Evolutionary conservation across 2,329 filamentous ascomycete species (phyloP), one percentile per base, ranked within the genome.

Genomic region (Fusarium robinianum): DNA sequence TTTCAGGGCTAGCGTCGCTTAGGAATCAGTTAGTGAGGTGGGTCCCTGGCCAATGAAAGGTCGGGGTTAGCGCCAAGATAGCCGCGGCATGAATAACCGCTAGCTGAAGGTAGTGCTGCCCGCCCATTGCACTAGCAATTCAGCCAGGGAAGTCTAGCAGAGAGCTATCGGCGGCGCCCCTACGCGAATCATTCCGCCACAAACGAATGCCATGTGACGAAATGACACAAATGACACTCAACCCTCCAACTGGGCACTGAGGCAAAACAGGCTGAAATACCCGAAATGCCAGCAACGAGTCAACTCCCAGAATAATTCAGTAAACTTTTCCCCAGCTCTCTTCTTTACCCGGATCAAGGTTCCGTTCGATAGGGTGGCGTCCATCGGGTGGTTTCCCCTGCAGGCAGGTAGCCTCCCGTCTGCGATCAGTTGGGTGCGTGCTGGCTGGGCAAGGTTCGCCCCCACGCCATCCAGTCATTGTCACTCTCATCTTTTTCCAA

Each of bases 1-100:
- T 58, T 67, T 15, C 46, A 45, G 18, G 61, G 44, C 51, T 72
- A 64, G 63, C 40, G 51, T 40, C 18, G 43, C 46, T 57, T 42
- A 46, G 44, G 33, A 51, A 51, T 51, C 46, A 53, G 32, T 48
- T 44, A 55, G 24, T 26, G 11, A 18, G 31, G 46, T 49, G 51
- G 50, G 26, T 24, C 44, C 6, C 1, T 22, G 27, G n/a, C 62
- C 61, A 64, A 64, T 64, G 46, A 62, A 21, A 16, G n/a, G 2
- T 5, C 8, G n/a, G 11, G n/a, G 55, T 45, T 51, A 53, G 19
- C 5, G 6, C 3, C 6, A 10, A 17, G 24, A 37, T 49, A 52
- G 45, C 15, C 18, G 6, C 6, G 4, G 8, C 6, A 11, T 24
- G 25, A 7, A 5, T 7, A 8, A 18, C 25, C 27, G 46, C 35